Percentiles rank a stretch among this genome's conserved stretches.
Conservation (phyloP, 352 stramenopile genomes). For the Pythium vanterpoolii region DNA sequence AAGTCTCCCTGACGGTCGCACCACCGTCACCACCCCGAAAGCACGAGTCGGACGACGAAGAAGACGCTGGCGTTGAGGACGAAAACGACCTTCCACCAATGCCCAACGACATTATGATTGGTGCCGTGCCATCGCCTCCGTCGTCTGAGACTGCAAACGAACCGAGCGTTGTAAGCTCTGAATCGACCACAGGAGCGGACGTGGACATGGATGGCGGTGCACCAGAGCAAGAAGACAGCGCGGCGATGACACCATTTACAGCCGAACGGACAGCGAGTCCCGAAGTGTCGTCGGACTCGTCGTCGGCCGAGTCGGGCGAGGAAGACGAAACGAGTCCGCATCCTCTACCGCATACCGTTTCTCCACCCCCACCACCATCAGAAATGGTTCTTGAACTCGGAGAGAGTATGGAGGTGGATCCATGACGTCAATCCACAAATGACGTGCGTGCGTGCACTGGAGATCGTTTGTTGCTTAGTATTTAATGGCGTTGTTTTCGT, state of each 20-base stretch:
- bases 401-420: neutral
- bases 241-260: neutral
- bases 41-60: constrained; percentile 19
- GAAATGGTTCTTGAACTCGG: neutral
- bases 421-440: neutral
- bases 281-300: constrained; percentile 11
- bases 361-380: neutral
- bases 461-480: constrained; percentile 7
- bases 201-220: neutral
- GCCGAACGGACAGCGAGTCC: constrained; percentile 4
- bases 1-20: constrained; percentile 1
- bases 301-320: constrained; percentile 16
- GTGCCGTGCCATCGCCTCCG: neutral
- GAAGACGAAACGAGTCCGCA: neutral
- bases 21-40: constrained; percentile 22
- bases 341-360: neutral
- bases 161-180: neutral
- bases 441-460: neutral
- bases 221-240: neutral
- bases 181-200: neutral
- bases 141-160: constrained; percentile 1
- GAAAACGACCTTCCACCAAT: constrained; percentile 5
- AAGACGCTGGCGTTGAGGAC: neutral
- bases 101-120: constrained; percentile 13
- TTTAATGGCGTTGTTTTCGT: constrained; percentile 13